phyloP scores from a whole-genome alignment of 768 basidiomycete genomes.

The Exidia glandulosa region DNA sequence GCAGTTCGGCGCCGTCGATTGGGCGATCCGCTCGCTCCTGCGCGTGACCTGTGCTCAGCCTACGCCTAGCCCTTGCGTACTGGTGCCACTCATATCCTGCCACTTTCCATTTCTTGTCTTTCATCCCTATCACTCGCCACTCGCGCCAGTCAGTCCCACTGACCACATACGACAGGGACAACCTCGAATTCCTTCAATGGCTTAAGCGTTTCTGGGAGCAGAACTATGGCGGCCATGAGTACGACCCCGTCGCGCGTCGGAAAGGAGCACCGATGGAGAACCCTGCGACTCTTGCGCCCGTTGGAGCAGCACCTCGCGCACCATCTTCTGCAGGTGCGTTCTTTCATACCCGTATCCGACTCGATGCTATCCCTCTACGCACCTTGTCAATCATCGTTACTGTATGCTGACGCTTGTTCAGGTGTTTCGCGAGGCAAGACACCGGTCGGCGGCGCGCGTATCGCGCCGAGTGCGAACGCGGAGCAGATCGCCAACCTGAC shows the following conservation, averaged over 20 bases:
- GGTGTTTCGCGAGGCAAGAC: slow-evolving; percentile 49
- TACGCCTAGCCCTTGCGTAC: too few species aligned
- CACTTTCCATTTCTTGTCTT: not conserved
- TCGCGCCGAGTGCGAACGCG: slow-evolving; percentile 56
- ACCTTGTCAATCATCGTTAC: too few species aligned
- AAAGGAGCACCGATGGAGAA: slow-evolving; percentile 67
- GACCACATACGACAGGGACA: slow-evolving; percentile 50
- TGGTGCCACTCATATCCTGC: not conserved
- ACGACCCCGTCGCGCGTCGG: slow-evolving; percentile 75
- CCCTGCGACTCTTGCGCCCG: slow-evolving; percentile 68
- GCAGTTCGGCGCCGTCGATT: too few species aligned
- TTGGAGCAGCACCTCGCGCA: too few species aligned
- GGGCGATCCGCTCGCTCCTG: too few species aligned
- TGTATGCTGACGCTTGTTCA: too few species aligned
- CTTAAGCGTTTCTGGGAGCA: slow-evolving; percentile 91
- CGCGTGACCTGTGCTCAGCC: too few species aligned
- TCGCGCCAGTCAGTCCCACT: not conserved
- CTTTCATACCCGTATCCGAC: too few species aligned
- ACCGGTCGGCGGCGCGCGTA: slow-evolving; percentile 52
- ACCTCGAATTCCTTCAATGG: slow-evolving; percentile 98
- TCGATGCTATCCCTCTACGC: too few species aligned
- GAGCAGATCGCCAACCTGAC: slow-evolving; percentile 44
- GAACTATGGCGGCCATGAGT: slow-evolving; percentile 78
- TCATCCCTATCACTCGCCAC: not conserved
- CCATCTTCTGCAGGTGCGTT: not conserved